A percentile compares a stretch with the other conserved stretches of the same genome.
Evolutionary conservation across 345 rosid genomes (phyloP).

Genomic region (Populus euphratica): DNA sequence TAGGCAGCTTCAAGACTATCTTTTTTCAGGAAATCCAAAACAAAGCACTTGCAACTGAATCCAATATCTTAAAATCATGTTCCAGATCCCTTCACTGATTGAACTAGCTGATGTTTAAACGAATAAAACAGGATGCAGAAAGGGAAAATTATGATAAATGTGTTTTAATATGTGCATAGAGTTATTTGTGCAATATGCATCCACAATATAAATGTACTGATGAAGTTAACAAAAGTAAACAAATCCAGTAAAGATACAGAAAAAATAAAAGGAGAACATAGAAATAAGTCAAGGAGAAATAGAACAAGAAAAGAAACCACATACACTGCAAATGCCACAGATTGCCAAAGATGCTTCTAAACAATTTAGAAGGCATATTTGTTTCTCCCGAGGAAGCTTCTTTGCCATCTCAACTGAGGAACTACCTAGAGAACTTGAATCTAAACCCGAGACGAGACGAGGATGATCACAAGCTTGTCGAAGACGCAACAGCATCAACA

Average conservation of each 20-base stretch:
- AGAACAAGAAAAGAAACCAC: conserved; percentile 15
- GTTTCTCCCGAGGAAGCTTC: conserved; percentile 50
- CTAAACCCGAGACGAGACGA: conserved; percentile 76
- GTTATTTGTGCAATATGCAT: not conserved
- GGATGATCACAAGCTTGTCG: conserved; percentile 99
- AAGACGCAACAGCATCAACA: conserved; percentile 96
- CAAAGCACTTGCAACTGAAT: not conserved
- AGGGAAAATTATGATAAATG: not conserved
- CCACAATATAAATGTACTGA: not conserved
- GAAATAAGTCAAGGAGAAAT: not conserved
- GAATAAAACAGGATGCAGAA: not conserved
- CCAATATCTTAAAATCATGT: not conserved
- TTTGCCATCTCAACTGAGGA: conserved; percentile 58
- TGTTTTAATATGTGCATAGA: not conserved
- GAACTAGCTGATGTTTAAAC: not conserved
- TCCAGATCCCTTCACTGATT: not conserved
- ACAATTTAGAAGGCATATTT: conserved; percentile 39
- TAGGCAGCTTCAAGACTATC: not conserved
- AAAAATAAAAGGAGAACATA: not conserved
- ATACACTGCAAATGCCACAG: conserved; percentile 89
- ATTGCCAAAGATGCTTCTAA: conserved; percentile 78
- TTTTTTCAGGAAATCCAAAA: not conserved
- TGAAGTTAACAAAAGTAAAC: not conserved
- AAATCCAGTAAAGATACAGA: not conserved
- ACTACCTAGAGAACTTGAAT: conserved; percentile 52